These are phyloP conservation scores for Suillus weaverae DNA, from an alignment of 768 basidiomycete genomes.

Conservation along the genomic window DNA sequence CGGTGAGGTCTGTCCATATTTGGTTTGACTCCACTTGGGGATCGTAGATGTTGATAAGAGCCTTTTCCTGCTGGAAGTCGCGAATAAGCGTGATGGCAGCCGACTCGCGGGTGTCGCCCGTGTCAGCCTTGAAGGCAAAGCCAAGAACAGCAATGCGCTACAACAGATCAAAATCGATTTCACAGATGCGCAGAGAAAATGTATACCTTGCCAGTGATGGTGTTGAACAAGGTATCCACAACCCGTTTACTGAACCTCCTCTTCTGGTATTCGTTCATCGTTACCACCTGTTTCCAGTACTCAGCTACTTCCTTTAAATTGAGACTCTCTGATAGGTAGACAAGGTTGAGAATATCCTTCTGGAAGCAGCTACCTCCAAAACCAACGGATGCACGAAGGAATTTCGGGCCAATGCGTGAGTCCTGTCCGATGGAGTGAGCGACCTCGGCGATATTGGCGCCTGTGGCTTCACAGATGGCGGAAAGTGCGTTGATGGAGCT, in stretches of 20 bases:
- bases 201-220: conserved; percentile 88
- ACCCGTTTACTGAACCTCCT: conserved; percentile 92
- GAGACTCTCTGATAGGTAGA: conserved; percentile 92
- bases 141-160: conserved; percentile 94
- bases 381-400: conserved; percentile 93
- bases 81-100: conserved; percentile 92
- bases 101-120: conserved; percentile 98
- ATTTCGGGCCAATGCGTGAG: conserved; percentile 89
- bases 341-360: conserved; percentile 98
- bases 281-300: conserved; percentile 97
- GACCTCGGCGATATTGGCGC: conserved; percentile 98
- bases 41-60: conserved; percentile 86
- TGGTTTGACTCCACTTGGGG: conserved; percentile 84
- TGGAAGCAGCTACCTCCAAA: conserved; percentile 99
- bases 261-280: conserved; percentile 99
- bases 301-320: conserved; percentile 96
- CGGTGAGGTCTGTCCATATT: conserved; percentile 80
- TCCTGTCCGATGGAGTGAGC: conserved; percentile 93
- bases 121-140: conserved; percentile 99
- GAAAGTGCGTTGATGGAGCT: conserved; percentile 98
- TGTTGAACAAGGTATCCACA: conserved; percentile 97
- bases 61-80: conserved; percentile 90
- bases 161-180: conserved; percentile 3
- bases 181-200: neutral
- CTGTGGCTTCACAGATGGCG: conserved; percentile 98